These are phyloP conservation scores for Kodamaea derodonti DNA, from an alignment of 1,139 yeast species.

Conservation along the genomic window DNA sequence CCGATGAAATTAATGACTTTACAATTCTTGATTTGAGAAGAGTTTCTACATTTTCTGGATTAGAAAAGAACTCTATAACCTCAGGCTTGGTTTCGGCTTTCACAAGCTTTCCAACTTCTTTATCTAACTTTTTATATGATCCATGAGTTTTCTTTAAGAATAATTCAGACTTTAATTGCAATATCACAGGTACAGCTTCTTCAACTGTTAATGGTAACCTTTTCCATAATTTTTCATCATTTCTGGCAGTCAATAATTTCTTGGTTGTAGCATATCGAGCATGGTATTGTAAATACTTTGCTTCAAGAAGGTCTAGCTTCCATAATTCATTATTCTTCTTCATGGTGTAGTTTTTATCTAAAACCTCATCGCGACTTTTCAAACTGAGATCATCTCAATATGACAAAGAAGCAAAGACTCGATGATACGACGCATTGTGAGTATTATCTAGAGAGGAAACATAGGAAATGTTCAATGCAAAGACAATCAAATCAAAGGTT, in stretches of 20 bases:
- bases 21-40: conserved; percentile 33
- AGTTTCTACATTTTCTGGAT: conserved; percentile 17
- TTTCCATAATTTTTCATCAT: conserved; percentile 41
- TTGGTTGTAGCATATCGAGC: conserved; percentile 57
- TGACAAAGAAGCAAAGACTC: neutral
- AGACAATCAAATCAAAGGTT: conserved; percentile 45
- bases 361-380: conserved; percentile 3
- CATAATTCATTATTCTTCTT: conserved; percentile 25
- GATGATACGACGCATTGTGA: conserved; percentile 33
- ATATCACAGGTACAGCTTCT: conserved; percentile 43
- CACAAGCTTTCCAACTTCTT: conserved; percentile 28
- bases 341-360: conserved; percentile 1
- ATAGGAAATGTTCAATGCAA: conserved; percentile 59
- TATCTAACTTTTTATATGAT: conserved; percentile 37
- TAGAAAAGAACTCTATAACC: conserved; percentile 17
- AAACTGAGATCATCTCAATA: neutral
- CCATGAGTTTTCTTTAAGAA: conserved; percentile 52
- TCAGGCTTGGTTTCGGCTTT: conserved; percentile 27
- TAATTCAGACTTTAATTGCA: conserved; percentile 41
- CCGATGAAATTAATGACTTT: conserved; percentile 22
- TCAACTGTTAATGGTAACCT: conserved; percentile 35
- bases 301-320: conserved; percentile 51
- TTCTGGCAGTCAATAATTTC: conserved; percentile 45
- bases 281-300: conserved; percentile 36
- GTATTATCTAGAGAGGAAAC: conserved; percentile 43